Conservation (phyloP, 805 yeast species). For the Wickerhamomyces tratensis region DNA sequence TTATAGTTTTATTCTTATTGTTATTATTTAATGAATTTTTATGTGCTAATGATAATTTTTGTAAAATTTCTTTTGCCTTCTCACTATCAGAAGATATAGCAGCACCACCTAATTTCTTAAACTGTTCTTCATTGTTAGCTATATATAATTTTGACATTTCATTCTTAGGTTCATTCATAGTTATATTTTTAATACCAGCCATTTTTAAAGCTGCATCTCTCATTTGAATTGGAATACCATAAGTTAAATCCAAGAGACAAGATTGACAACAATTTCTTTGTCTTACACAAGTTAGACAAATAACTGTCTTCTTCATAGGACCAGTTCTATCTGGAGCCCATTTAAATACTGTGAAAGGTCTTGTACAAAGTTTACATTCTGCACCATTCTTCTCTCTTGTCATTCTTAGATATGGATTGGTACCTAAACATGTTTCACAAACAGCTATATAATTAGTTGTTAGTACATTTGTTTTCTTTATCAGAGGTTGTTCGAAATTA, state of each 20-base stretch:
- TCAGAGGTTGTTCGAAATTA: too few relatives aligned
- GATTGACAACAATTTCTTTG: constrained; percentile 79
- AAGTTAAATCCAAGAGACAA: constrained; percentile 75
- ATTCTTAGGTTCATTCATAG: constrained; percentile 35
- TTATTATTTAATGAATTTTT: constrained; percentile 5
- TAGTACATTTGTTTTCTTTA: too few relatives aligned
- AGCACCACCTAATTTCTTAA: constrained; percentile 27
- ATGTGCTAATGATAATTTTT: constrained; percentile 24
- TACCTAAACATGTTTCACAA: constrained; percentile 69
- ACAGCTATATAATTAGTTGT: constrained; percentile 27
- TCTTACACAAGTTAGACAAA: constrained; percentile 75
- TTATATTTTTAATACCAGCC: constrained; percentile 39
- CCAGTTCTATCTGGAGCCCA: constrained; percentile 49
- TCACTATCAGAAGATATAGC: constrained; percentile 20
- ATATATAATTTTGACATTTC: constrained; percentile 45
- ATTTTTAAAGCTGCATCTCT: constrained; percentile 75
- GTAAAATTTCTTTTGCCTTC: constrained; percentile 43
- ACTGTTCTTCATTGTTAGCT: constrained; percentile 36
- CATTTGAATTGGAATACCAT: constrained; percentile 68
- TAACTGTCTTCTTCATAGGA: constrained; percentile 48
- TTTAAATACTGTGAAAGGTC: constrained; percentile 74
- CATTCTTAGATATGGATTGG: constrained; percentile 58
- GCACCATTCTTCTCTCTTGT: constrained; percentile 60
- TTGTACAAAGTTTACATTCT: constrained; percentile 78
- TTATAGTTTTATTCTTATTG: constrained; percentile 5